phyloP scores from a whole-genome alignment of 768 basidiomycete genomes.

The Russula emetica region DNA sequence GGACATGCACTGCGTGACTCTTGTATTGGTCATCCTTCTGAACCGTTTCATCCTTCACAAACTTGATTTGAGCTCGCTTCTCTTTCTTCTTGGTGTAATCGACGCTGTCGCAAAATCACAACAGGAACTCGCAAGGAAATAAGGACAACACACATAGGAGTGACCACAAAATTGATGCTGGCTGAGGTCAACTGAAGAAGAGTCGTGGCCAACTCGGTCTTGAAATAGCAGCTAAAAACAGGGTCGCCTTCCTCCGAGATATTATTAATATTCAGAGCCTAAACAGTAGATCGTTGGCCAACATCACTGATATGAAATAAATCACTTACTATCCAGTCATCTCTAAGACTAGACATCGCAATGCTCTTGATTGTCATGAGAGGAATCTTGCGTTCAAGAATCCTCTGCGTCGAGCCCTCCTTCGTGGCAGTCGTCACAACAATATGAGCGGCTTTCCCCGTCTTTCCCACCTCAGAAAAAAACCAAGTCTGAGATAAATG shows the following conservation, averaged over 20 bases:
- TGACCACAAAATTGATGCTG: constrained; percentile 65
- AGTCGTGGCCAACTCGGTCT: constrained; percentile 87
- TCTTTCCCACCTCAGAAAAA: constrained; percentile 43
- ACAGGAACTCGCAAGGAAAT: neutral
- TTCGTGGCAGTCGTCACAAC: constrained; percentile 51
- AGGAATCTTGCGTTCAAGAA: constrained; percentile 83
- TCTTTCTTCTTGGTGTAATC: constrained; percentile 97
- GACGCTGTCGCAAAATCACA: constrained; percentile 47
- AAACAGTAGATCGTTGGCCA: neutral
- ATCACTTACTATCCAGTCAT: constrained; percentile 85
- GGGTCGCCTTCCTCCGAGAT: constrained; percentile 93
- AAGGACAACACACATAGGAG: constrained; percentile 59
- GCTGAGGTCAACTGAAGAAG: constrained; percentile 78
- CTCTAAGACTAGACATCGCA: constrained; percentile 80
- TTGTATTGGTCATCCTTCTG: constrained; percentile 82
- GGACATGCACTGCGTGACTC: constrained; percentile 84
- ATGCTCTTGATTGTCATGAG: constrained; percentile 84
- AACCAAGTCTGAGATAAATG: neutral
- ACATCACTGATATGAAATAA: neutral
- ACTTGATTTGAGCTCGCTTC: constrained; percentile 82
- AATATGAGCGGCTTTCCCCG: constrained; percentile 80
- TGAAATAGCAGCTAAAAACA: constrained; percentile 85
- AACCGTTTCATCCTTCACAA: constrained; percentile 84
- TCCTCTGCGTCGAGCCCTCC: constrained; percentile 54
- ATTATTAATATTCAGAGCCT: constrained; percentile 73